phyloP scores from a whole-genome alignment of 352 stramenopile genomes.

The Pythium biforme region DNA sequence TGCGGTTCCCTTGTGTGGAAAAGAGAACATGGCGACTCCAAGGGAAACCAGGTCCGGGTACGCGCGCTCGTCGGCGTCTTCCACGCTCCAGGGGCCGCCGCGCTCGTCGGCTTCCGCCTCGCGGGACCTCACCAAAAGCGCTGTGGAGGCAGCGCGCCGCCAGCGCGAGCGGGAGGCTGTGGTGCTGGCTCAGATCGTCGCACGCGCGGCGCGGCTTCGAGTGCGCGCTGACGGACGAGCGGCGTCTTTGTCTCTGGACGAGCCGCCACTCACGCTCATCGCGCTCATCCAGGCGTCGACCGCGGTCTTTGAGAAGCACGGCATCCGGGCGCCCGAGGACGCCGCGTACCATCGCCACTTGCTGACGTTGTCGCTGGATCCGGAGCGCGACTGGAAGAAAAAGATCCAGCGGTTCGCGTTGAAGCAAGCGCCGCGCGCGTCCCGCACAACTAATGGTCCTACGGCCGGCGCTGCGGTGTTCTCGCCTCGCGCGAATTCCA shows the following conservation, averaged over 20 bases:
- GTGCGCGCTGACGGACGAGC: not conserved
- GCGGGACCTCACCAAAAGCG: conserved; percentile 2
- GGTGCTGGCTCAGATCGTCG: conserved; percentile 51
- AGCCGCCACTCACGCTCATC: conserved; percentile 44
- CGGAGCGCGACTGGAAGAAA: conserved; percentile 51
- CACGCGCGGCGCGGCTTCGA: conserved; percentile 30
- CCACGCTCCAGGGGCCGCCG: too few species aligned
- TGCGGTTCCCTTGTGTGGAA: not conserved
- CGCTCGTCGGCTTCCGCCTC: not conserved
- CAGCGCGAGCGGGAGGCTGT: conserved; percentile 25
- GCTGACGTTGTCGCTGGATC: conserved; percentile 52
- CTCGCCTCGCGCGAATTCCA: conserved; percentile 1
- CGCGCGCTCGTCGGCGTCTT: not conserved
- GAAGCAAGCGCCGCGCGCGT: not conserved
- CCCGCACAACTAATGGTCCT: conserved; percentile 16
- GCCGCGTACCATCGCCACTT: conserved; percentile 57
- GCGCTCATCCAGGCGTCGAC: conserved; percentile 64
- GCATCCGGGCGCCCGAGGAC: conserved; percentile 41
- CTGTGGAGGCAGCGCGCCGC: conserved; percentile 5
- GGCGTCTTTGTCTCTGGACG: not conserved
- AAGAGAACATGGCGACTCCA: conserved; percentile 3
- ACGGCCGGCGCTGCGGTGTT: not conserved
- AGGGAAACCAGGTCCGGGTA: not conserved
- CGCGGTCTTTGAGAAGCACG: conserved; percentile 48
- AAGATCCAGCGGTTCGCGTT: conserved; percentile 48